phyloP scores from a whole-genome alignment of 1,284 basidiomycete genomes.

The Moesziomyces antarcticus region DNA sequence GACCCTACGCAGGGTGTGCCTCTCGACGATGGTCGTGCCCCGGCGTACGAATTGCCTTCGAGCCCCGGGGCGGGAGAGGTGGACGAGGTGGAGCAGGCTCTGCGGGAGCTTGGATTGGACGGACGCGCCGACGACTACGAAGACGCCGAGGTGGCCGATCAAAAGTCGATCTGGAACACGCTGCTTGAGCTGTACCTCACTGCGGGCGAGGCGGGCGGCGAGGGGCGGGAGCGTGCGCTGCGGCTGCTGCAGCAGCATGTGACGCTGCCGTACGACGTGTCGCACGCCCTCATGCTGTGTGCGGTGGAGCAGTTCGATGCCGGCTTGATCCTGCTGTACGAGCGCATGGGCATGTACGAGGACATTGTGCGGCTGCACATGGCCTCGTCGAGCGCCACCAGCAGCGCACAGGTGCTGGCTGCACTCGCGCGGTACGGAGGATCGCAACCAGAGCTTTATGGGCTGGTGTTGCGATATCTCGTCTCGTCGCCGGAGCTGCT shows the following conservation, averaged over 20 bases:
- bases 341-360: conserved; percentile 93
- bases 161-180: conserved; percentile 93
- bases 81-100: conserved; percentile 24
- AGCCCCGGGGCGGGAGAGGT: conserved; percentile 9
- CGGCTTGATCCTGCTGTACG: conserved; percentile 89
- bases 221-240: conserved; percentile 33
- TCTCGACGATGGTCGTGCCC: conserved; percentile 10
- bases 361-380: conserved; percentile 93
- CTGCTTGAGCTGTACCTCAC: conserved; percentile 91
- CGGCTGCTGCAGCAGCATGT: conserved; percentile 54
- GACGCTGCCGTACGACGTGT: conserved; percentile 82
- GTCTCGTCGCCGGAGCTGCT: conserved; percentile 77
- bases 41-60: conserved; percentile 17
- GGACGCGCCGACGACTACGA: conserved; percentile 68
- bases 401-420: conserved; percentile 74
- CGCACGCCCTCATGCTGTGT: conserved; percentile 92
- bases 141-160: conserved; percentile 76
- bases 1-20: conserved; percentile 5
- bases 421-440: conserved; percentile 81
- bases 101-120: conserved; percentile 25
- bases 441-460: conserved; percentile 80
- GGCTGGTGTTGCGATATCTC: conserved; percentile 87
- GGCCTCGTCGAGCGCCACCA: conserved; percentile 55
- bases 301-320: conserved; percentile 82
- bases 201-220: conserved; percentile 26